Percentiles rank a stretch among this genome's conserved stretches.
Evolutionary conservation across 768 basidiomycete genomes (phyloP).

Genomic region (Termitomyces sp.): DNA sequence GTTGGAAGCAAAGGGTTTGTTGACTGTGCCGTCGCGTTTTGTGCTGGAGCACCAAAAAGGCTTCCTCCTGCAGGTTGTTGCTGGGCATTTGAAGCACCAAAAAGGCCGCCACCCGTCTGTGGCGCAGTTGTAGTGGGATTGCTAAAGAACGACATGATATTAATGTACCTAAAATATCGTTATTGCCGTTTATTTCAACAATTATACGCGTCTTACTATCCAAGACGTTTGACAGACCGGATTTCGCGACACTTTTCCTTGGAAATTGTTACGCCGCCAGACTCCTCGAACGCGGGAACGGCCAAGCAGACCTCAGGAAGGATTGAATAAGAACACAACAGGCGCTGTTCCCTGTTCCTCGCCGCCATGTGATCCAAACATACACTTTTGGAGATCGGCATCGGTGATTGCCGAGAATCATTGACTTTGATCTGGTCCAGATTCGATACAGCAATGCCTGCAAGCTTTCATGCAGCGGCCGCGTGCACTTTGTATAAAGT

Average conservation of each 20-base stretch:
- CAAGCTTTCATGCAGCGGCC: slow-evolving; percentile 1
- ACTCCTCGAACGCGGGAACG: background rate
- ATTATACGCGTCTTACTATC: slow-evolving; percentile 5
- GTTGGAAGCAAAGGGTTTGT: slow-evolving; percentile 4
- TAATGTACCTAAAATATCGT: background rate
- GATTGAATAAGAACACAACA: background rate
- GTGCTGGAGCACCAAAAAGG: slow-evolving; percentile 20
- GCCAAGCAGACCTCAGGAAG: background rate
- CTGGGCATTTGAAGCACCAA: slow-evolving; percentile 22
- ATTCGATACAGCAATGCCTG: background rate
- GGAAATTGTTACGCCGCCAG: background rate
- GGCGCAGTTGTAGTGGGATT: slow-evolving; percentile 9
- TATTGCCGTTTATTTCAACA: background rate
- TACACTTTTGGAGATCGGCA: background rate
- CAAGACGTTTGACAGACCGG: background rate
- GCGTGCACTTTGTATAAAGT: background rate
- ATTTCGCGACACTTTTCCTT: background rate
- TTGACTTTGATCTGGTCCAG: background rate
- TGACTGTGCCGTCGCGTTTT: slow-evolving; percentile 4
- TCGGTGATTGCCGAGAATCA: background rate
- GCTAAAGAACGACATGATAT: slow-evolving; percentile 16
- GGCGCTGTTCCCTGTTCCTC: background rate
- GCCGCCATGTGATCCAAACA: background rate
- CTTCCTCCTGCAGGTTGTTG: slow-evolving; percentile 20
- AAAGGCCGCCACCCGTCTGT: slow-evolving; percentile 17